A percentile compares a stretch with the other conserved stretches of the same genome.
Conservation (phyloP, 73 alveolate genomes). For the Paramecium primaurelia region DNA sequence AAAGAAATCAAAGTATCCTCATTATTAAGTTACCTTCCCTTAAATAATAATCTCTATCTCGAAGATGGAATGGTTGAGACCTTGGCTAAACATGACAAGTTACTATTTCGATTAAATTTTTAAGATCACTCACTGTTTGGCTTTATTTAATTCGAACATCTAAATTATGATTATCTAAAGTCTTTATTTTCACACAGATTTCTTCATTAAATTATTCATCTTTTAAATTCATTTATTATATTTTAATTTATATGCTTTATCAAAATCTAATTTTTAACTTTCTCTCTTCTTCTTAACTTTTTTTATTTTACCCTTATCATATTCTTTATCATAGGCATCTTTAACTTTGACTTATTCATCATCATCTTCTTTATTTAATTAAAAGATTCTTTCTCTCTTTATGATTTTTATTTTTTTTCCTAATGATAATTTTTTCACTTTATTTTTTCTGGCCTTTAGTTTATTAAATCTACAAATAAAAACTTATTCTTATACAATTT, state of each 20-base stretch:
- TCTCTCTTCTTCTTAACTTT: slow-evolving; percentile 18
- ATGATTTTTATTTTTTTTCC: neutral
- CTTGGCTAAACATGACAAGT: neutral
- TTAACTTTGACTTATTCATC: neutral
- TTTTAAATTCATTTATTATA: slow-evolving; percentile 9
- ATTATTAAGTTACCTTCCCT: slow-evolving; percentile 15
- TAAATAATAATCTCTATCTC: neutral
- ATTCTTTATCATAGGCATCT: neutral
- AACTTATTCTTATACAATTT: neutral
- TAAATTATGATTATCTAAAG: neutral
- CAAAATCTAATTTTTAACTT: neutral
- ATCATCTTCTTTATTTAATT: neutral
- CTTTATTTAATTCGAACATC: neutral
- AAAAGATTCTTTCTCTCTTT: neutral
- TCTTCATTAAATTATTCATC: neutral
- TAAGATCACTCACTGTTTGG: neutral
- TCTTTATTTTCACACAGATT: neutral
- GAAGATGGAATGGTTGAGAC: neutral
- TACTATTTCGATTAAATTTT: slow-evolving; percentile 8
- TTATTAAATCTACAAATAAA: neutral
- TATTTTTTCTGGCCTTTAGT: neutral
- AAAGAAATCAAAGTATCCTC: slow-evolving; percentile 1
- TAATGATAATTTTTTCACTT: neutral
- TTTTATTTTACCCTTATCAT: neutral
- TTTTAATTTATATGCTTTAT: slow-evolving; percentile 12